Conservation (phyloP, 2,329 filamentous ascomycete genomes). For the Colletotrichum sp. region DNA sequence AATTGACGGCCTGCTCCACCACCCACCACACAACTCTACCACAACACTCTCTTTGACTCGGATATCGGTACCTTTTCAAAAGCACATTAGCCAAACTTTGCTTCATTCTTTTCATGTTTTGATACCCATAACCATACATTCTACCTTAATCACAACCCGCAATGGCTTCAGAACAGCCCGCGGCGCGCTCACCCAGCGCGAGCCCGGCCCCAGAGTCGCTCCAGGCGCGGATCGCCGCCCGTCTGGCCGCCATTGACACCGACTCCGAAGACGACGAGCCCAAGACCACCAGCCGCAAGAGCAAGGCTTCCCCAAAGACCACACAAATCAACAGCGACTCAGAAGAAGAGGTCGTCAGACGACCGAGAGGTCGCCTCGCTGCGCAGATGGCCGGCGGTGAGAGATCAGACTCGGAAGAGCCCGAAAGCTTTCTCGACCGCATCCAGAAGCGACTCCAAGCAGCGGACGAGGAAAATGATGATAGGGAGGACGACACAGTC, state of each 20-base stretch:
- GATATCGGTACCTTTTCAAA: neutral
- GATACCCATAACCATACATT: neutral
- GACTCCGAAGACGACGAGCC: constrained; percentile 45
- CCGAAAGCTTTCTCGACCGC: constrained; percentile 43
- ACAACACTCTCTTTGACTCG: constrained; percentile 15
- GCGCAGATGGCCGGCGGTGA: constrained; percentile 57
- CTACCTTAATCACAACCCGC: constrained; percentile 9
- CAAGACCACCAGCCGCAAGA: constrained; percentile 1
- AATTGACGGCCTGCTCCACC: constrained; percentile 15
- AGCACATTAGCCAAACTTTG: neutral
- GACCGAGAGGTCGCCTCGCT: constrained; percentile 68
- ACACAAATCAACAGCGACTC: constrained; percentile 12
- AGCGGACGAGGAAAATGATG: constrained; percentile 28
- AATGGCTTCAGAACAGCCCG: constrained; percentile 56
- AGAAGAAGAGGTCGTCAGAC: constrained; percentile 36
- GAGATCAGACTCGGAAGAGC: constrained; percentile 25
- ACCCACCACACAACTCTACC: neutral
- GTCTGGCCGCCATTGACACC: constrained; percentile 55
- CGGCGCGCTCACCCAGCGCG: constrained; percentile 48
- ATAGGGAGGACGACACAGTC: constrained; percentile 33
- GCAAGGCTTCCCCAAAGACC: neutral
- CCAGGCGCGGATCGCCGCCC: constrained; percentile 58
- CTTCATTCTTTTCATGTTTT: constrained; percentile 1
- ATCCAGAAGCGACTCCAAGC: constrained; percentile 47
- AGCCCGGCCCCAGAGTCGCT: constrained; percentile 51